Evolutionary conservation across 1,284 basidiomycete genomes (phyloP), one percentile per base, ranked within the genome.

Genomic region (Ustilago lituana): DNA sequence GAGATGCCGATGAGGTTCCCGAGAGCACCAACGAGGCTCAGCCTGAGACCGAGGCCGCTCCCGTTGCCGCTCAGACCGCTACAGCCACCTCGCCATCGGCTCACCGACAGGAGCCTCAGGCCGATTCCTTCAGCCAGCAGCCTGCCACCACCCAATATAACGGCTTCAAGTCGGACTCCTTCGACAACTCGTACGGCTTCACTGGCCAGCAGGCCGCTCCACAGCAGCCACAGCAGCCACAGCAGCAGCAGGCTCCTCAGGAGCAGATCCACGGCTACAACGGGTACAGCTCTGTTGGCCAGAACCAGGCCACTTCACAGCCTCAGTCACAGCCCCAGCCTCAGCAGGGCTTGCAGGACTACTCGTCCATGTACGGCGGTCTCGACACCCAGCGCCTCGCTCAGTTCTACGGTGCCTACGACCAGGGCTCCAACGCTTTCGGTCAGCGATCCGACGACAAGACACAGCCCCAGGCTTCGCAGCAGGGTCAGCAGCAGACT

Each of bases 361-460:
- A 73, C 57, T 73, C 73, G 35, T 73, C 77, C 45, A 68, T 74
- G 68, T 81, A 79, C 61, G 77, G 72, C 33, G 72, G 76, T 39
- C 59, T 74, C 38, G 76, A 78, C 59, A 55, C 73, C 11, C 75
- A 79, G 51, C 64, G 77, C n/a, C 74, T 77, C 19, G 67, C 75
- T 29, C 61, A 68, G 52, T 74, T 77, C 58, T 79, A 79, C 59
- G 73, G 75, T 44, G 59, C 63, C 29, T 78, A 77, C 67, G 76
- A 78, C 62, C 73, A 77, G 55, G 56, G 59, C 31, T 58, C 68
- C 41, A 66, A 54, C 48, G 63, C 61, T 19, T 76, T 68, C 41
- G 67, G 67, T 32, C 64, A 70, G 62, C 66, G 65, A 38, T 45
- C 59, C 40, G 58, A 73, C 47, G 64, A 74, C 53, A 73, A 59